A percentile compares a stretch with the other conserved stretches of the same genome.
Evolutionary conservation across 495 filamentous ascomycete genomes (phyloP).

Genomic region (Talaromyces nanjingensis): DNA sequence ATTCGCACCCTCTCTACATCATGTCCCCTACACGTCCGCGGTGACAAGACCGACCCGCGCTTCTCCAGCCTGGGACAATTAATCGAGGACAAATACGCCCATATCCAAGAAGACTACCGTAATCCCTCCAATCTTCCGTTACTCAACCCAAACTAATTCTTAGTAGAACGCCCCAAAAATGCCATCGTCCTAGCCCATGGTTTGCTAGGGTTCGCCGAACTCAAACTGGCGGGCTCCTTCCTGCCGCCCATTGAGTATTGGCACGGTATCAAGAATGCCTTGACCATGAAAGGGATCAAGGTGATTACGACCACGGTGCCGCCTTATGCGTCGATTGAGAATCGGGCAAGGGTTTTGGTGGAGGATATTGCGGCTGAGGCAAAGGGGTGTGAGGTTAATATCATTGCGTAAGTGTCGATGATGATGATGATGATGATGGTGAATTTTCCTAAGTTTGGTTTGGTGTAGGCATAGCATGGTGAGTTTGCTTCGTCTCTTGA

Average conservation of each 20-base stretch:
- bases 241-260: conserved; percentile 83
- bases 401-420: conserved; percentile 66
- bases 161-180: conserved; percentile 53
- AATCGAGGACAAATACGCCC: conserved; percentile 73
- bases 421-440: not conserved
- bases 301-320: conserved; percentile 81
- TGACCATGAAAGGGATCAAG: conserved; percentile 62
- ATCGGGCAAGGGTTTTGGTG: conserved; percentile 59
- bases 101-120: conserved; percentile 66
- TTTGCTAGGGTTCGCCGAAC: conserved; percentile 82
- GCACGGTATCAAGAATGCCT: conserved; percentile 79
- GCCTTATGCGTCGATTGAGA: conserved; percentile 70
- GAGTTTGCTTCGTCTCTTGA: conserved; percentile 15
- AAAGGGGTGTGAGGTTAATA: conserved; percentile 71
- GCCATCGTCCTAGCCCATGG: conserved; percentile 85
- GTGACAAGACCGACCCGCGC: conserved; percentile 43
- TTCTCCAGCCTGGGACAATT: conserved; percentile 55
- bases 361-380: conserved; percentile 59
- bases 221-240: conserved; percentile 61
- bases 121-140: conserved; percentile 7
- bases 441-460: conserved; percentile 9
- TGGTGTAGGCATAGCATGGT: conserved; percentile 64
- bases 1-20: not conserved
- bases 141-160: not conserved
- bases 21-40: not conserved